A percentile compares a stretch with the other conserved stretches of the same genome.
These are phyloP conservation scores for Nothophaeocryptopus gaeumannii DNA, from an alignment of 2,329 filamentous ascomycete genomes.

Conservation along the genomic window DNA sequence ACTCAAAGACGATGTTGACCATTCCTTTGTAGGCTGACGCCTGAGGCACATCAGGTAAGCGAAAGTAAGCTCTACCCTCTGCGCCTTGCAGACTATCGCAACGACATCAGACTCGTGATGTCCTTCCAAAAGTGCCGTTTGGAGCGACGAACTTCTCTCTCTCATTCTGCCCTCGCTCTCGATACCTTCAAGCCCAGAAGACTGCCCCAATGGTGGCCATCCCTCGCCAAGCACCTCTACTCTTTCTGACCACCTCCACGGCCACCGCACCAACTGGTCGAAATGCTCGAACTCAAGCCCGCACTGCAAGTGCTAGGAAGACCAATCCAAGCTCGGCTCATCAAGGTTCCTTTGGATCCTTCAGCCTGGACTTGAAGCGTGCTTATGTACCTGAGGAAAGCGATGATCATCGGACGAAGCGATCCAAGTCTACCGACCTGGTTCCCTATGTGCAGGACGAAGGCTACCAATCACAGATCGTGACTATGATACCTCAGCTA, in stretches of 20 bases:
- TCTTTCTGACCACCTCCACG: slow-evolving; percentile 12
- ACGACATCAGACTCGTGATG: too few relatives aligned
- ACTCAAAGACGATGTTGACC: too few relatives aligned
- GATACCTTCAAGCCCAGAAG: background rate
- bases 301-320: slow-evolving; percentile 5
- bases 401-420: background rate
- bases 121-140: too few relatives aligned
- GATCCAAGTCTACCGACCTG: background rate
- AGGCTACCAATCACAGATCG: background rate
- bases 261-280: slow-evolving; percentile 8
- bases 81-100: too few relatives aligned
- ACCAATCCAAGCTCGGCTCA: slow-evolving; percentile 7
- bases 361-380: slow-evolving; percentile 3
- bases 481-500: background rate
- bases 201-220: slow-evolving; percentile 1
- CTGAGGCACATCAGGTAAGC: too few relatives aligned
- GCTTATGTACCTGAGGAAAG: background rate
- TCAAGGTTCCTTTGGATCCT: slow-evolving; percentile 8
- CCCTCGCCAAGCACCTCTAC: background rate
- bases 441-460: background rate
- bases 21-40: too few relatives aligned
- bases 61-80: too few relatives aligned
- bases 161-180: too few relatives aligned
- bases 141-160: too few relatives aligned
- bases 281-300: slow-evolving; percentile 11